Evolutionary conservation across 441 rosid genomes (phyloP).

Genomic region (Euphorbia celastroides): DNA sequence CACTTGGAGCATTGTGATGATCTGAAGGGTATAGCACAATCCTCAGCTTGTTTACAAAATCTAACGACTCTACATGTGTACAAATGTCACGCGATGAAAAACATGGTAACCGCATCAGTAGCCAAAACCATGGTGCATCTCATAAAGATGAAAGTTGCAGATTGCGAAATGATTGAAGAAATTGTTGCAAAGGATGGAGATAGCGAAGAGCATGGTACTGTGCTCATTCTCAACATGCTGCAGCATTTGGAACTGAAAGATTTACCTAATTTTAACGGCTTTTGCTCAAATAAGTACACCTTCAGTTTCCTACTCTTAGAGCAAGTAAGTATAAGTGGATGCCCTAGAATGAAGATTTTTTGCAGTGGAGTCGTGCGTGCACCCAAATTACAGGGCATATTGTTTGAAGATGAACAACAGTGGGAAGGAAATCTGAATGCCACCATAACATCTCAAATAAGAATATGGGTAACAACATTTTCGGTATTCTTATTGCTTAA

Average conservation of each 20-base stretch:
- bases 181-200: neutral
- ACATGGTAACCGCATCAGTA: neutral
- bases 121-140: constrained; percentile 12
- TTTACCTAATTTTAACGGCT: neutral
- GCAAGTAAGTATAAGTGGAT: neutral
- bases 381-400: constrained; percentile 10
- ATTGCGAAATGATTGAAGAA: neutral
- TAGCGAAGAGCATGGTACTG: constrained; percentile 1
- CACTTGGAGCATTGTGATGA: fast-evolving
- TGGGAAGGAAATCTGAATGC: constrained; percentile 2
- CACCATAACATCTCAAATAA: neutral
- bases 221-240: neutral
- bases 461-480: neutral
- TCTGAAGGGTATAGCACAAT: neutral
- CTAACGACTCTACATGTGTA: neutral
- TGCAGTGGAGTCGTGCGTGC: constrained; percentile 1
- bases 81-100: neutral
- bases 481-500: neutral
- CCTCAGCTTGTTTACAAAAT: constrained; percentile 2
- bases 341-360: constrained; percentile 10
- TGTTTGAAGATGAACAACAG: neutral
- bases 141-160: neutral
- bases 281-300: neutral
- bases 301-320: neutral
- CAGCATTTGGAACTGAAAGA: neutral